Base-by-base conservation (phyloP, 495 filamentous ascomycete genomes). In the Collariella sp. region DNA sequence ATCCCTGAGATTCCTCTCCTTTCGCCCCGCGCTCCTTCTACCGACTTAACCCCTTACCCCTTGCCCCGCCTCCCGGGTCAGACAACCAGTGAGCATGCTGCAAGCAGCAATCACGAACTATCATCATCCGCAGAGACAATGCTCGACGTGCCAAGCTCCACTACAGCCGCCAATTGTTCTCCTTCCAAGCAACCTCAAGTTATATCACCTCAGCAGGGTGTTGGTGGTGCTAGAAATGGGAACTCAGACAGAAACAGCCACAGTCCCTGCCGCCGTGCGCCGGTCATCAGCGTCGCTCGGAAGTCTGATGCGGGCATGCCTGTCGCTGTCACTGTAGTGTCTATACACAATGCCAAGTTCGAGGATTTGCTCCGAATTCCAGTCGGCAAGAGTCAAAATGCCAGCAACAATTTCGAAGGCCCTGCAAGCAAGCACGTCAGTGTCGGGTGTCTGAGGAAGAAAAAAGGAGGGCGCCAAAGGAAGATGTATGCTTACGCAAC, bases 191-290 rank as follows among this genome's bases (percentile, higher is more conserved):
- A 5, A 38, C 35, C 3, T 38, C 35, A 3, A 18, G 40, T 16
- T 43, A 3, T 41, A 6, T 41, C 31, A 5, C 31, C 12, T 12
- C 31, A 12, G 35, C 11, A 12, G 35, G 5, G 10, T 38, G 35
- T 13, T n/a, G 11, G 15, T 2, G 18, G 6, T 4, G 11, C n/a
- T n/a, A n/a, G n/a, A n/a, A 16, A 31, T 31, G 26, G 26, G 26
- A 31, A 31, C 26, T 45, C 24, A 54, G 33, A 34, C 52, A 11
- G 52, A 13, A 26, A 54, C 13, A 7, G 52, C 46, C 19, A 54
- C 42, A n/a, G 42, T 40, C 16, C 42, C 50, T 16, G 39, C 52
- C 10, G 52, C 52, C n/a, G 52, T 54, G 15, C 41, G 20, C 13
- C 51, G 19, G 18, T 47, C 34, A 6, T 46, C 46, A 12, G 31